Evolutionary conservation across 331 rosid genomes (phyloP).

Genomic region (Malus hybrid): DNA sequence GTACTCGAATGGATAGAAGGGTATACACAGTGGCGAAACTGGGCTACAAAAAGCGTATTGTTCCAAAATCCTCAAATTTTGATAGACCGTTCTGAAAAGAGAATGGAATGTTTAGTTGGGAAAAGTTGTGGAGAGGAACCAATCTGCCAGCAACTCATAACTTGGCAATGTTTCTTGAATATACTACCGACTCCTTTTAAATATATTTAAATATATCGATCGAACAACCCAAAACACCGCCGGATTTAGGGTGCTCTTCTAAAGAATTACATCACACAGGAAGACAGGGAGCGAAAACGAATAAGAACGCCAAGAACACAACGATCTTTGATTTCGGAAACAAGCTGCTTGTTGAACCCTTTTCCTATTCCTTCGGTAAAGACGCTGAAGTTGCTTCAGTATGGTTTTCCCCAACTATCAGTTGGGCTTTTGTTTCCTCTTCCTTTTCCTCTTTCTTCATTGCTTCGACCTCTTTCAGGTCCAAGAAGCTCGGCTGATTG

Average conservation of each 20-base stretch:
- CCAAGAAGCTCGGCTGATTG: constrained; percentile 47
- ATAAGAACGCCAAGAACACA: not conserved
- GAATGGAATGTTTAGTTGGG: not conserved
- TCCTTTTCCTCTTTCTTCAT: not conserved
- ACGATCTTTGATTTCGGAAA: not conserved
- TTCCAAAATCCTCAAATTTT: constrained; percentile 25
- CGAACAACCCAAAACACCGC: not conserved
- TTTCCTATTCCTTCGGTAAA: not conserved
- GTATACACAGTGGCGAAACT: constrained; percentile 58
- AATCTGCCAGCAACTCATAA: not conserved
- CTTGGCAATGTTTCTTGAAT: not conserved
- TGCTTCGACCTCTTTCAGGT: not conserved
- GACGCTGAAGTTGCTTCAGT: not conserved
- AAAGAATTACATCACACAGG: not conserved
- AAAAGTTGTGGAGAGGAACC: not conserved
- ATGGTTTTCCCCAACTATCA: not conserved
- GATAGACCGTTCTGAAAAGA: not conserved
- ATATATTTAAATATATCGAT: not conserved
- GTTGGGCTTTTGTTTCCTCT: not conserved
- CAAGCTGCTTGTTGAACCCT: not conserved
- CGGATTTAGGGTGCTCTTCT: not conserved
- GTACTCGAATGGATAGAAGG: constrained; percentile 74
- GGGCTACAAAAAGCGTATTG: constrained; percentile 67
- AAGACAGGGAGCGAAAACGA: not conserved
- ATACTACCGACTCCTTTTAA: not conserved